These are phyloP conservation scores for Toxicodendron radicans DNA, from an alignment of 345 rosid genomes.

Conservation along the genomic window DNA sequence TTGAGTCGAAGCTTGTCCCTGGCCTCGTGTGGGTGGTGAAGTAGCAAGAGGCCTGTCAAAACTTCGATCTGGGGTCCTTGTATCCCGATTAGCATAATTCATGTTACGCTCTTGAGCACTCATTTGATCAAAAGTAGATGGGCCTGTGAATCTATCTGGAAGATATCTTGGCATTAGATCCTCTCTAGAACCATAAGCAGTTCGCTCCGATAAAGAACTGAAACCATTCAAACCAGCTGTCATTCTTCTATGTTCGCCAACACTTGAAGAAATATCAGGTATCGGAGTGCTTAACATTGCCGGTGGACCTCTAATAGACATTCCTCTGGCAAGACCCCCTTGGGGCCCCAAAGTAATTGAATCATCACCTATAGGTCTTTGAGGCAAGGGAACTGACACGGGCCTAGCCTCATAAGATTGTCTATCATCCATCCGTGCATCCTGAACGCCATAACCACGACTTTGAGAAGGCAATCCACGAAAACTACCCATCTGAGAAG, in stretches of 20 bases:
- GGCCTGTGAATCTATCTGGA: conserved; percentile 51
- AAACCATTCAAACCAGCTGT: conserved; percentile 60
- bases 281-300: conserved; percentile 33
- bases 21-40: conserved; percentile 48
- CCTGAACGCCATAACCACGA: conserved; percentile 70
- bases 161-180: conserved; percentile 45
- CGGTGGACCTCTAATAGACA: conserved; percentile 71
- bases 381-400: conserved; percentile 72
- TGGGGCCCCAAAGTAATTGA: conserved; percentile 91
- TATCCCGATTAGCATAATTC: conserved; percentile 52
- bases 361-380: conserved; percentile 66
- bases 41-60: conserved; percentile 53
- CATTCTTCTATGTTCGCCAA: conserved; percentile 62
- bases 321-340: conserved; percentile 95
- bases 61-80: conserved; percentile 39
- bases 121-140: conserved; percentile 46
- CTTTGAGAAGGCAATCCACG: conserved; percentile 62
- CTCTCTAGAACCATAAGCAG: conserved; percentile 43
- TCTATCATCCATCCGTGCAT: conserved; percentile 76
- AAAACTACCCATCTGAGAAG: conserved; percentile 64
- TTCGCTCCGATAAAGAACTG: conserved; percentile 40
- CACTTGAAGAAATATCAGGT: conserved; percentile 46
- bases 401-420: conserved; percentile 66
- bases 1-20: conserved; percentile 37
- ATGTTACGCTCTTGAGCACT: conserved; percentile 50